phyloP scores from a whole-genome alignment of 2,329 filamentous ascomycete species.

The Herpotrichia juniperi region DNA sequence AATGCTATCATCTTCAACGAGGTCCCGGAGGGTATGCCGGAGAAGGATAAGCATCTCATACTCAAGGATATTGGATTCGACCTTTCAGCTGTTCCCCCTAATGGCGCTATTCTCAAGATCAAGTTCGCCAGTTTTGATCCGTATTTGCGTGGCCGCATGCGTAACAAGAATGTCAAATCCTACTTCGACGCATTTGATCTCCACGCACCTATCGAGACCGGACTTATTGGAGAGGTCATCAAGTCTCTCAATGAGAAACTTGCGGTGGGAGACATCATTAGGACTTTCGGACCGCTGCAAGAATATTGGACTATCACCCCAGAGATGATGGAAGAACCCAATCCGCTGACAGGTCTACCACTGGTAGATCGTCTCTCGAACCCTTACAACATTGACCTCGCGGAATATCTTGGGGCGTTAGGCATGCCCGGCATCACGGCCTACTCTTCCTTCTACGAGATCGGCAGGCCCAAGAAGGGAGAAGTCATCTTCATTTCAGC shows the following conservation, averaged over 20 bases:
- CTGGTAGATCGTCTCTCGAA: too few species aligned
- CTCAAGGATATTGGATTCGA: slow-evolving; percentile 74
- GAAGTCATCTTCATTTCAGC: slow-evolving; percentile 84
- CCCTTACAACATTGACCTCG: slow-evolving; percentile 68
- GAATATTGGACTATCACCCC: slow-evolving; percentile 73
- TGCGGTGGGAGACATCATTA: slow-evolving; percentile 70
- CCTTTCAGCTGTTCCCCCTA: slow-evolving; percentile 60
- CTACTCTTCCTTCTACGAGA: slow-evolving; percentile 75
- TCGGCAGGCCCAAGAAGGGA: slow-evolving; percentile 75
- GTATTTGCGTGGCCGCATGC: slow-evolving; percentile 83
- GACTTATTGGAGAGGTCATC: slow-evolving; percentile 70
- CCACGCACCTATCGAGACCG: slow-evolving; percentile 68
- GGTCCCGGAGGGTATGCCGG: slow-evolving; percentile 69
- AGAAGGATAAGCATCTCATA: slow-evolving; percentile 71
- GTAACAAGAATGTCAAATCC: slow-evolving; percentile 66
- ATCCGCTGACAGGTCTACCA: slow-evolving; percentile 58
- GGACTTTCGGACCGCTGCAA: slow-evolving; percentile 55
- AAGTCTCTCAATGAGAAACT: slow-evolving; percentile 70
- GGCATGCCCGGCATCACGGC: slow-evolving; percentile 81
- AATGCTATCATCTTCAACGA: slow-evolving; percentile 77
- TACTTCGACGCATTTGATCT: slow-evolving; percentile 70
- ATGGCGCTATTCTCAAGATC: slow-evolving; percentile 72
- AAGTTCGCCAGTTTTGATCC: slow-evolving; percentile 81
- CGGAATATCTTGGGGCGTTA: slow-evolving; percentile 74
- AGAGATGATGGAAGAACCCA: slow-evolving; percentile 50